A percentile compares a stretch with the other conserved stretches of the same genome.
Conservation (phyloP, 2,329 filamentous ascomycete species). For the Fusarium algeriense region DNA sequence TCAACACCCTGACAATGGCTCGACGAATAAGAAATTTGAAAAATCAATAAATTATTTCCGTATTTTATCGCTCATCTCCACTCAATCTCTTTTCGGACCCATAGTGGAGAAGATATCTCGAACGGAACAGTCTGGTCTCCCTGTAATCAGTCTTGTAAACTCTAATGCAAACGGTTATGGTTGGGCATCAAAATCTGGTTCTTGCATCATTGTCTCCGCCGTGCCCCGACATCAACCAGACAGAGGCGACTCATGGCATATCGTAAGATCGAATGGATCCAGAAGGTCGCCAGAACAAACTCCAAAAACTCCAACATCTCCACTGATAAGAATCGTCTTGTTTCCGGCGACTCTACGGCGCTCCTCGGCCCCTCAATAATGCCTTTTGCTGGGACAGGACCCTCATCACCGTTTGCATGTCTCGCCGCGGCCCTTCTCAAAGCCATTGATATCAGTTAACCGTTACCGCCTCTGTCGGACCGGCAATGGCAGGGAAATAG, state of each 20-base stretch:
- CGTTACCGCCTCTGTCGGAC: slow-evolving; percentile 26
- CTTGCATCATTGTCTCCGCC: slow-evolving; percentile 34
- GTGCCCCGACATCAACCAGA: slow-evolving; percentile 14
- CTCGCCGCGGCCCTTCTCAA: slow-evolving; percentile 19
- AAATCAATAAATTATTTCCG: not conserved
- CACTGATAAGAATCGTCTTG: slow-evolving; percentile 28
- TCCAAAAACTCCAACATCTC: slow-evolving; percentile 24
- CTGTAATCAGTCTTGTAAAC: slow-evolving; percentile 34
- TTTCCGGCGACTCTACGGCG: slow-evolving; percentile 33
- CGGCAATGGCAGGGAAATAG: slow-evolving; percentile 4
- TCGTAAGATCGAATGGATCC: slow-evolving; percentile 15
- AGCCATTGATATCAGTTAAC: slow-evolving; percentile 3
- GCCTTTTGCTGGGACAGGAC: slow-evolving; percentile 9
- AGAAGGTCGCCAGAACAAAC: slow-evolving; percentile 13
- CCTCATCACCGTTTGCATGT: slow-evolving; percentile 7
- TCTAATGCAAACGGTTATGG: slow-evolving; percentile 23
- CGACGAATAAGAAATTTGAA: slow-evolving; percentile 17
- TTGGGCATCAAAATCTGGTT: slow-evolving; percentile 31
- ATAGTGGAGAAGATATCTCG: slow-evolving; percentile 17
- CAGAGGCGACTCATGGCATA: slow-evolving; percentile 5
- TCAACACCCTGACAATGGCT: not conserved
- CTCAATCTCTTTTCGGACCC: slow-evolving; percentile 13
- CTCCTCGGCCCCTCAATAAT: slow-evolving; percentile 37
- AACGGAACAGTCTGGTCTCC: slow-evolving; percentile 11
- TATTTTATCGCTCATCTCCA: slow-evolving; percentile 30